Base-by-base conservation (phyloP, 225 moss, liverwort and hornwort genomes). In the Sphagnum tenellum region DNA sequence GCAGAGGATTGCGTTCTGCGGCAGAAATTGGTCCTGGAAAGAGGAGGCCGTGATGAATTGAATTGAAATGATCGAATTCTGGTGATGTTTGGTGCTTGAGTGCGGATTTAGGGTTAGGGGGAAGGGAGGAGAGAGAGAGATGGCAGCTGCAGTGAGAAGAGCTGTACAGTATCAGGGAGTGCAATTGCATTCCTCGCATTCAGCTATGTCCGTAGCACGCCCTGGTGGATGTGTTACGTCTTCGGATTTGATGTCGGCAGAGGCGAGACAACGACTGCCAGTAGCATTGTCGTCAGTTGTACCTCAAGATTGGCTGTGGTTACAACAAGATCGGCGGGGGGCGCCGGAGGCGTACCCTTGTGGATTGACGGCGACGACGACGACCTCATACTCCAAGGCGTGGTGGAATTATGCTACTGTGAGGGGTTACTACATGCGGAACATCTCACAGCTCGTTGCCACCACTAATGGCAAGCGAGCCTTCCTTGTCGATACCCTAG, bases 401-500 rank as follows among this genome's bases (percentile, higher is more conserved):
- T 29, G 29, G 44, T 98, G 96, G 96, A 98, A 86, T 77, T 85
- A 89, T 59, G 82, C 78, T n/a, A 46, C 83, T 47, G 83, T 81
- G 65, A 85, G 96, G 72, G 92, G 96, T 45, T 93, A 86, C 63
- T 87, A 90, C 56, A 90, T 86, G 85, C 81, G 96, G 63, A 79
- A 89, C 53, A 86, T 98, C 46, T 92, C 96, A 60, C 90, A 98
- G 84, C 96, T 96, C 74, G 92, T 98, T 47, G 79, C 90, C 9
- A 78, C 92, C 54, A 73, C 82, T 4, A 98, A 90, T 69, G 88
- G 74, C 73, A 92, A 90, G 73, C 78, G 92, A 67, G 96, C 96
- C 44, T 98, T 98, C 62, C 87, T 98, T 4, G 96, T 98, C 62
- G 96, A 98, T 60, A 98, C 96, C 69, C 82, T 98, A 62, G 87